Conservation (phyloP, 208 protist species). For the Acanthamoeba healyi region DNA sequence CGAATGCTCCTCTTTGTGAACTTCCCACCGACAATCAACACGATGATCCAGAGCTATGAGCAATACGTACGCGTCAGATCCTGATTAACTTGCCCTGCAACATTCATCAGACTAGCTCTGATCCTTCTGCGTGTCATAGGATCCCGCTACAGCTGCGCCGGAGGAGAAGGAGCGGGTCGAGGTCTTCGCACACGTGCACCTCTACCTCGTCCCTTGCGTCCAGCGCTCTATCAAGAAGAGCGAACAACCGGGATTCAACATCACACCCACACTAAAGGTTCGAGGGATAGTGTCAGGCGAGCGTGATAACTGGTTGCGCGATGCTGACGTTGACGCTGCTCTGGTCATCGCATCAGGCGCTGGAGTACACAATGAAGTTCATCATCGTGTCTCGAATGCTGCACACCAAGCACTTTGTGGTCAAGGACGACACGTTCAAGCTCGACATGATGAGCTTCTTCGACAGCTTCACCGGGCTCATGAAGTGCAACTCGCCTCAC, state of each 20-base stretch:
- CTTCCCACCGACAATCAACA: slow-evolving; percentile 74
- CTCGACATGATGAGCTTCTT: slow-evolving; percentile 74
- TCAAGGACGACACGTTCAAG: slow-evolving; percentile 72
- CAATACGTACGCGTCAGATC: neutral
- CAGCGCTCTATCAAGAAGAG: neutral
- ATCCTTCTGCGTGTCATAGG: neutral
- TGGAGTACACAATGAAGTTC: slow-evolving; percentile 81
- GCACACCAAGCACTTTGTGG: neutral
- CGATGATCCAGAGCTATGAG: slow-evolving; percentile 72
- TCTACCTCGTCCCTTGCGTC: slow-evolving; percentile 43
- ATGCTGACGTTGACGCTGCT: neutral
- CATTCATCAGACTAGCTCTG: neutral
- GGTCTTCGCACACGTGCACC: slow-evolving; percentile 5
- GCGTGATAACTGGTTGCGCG: neutral
- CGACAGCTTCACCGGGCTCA: slow-evolving; percentile 54
- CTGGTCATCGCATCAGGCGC: neutral
- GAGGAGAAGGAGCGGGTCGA: slow-evolving; percentile 7
- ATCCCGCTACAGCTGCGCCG: neutral
- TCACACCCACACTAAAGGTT: slow-evolving; percentile 53
- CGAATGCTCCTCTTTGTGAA: neutral
- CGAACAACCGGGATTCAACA: neutral
- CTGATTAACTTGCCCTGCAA: neutral
- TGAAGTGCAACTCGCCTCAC: slow-evolving; percentile 48
- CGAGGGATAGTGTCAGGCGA: neutral
- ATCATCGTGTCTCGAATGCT: slow-evolving; percentile 61